Evolutionary conservation across 2,329 filamentous ascomycete species (phyloP).

Genomic region (Fusarium paranaense): DNA sequence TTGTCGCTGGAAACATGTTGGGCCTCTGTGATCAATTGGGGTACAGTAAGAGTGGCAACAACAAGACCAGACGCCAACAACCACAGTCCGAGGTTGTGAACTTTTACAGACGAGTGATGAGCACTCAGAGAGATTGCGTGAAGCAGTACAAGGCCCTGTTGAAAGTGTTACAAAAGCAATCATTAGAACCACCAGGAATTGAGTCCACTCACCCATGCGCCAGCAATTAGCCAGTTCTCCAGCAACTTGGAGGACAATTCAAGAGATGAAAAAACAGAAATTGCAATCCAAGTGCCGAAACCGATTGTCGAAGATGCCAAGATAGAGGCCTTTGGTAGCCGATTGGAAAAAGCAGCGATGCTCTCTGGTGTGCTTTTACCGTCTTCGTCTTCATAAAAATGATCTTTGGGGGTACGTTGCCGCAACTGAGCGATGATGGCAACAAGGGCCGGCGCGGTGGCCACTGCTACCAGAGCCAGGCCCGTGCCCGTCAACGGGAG

Average conservation of each 20-base stretch:
- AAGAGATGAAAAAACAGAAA: conserved; percentile 65
- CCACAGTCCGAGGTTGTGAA: conserved; percentile 66
- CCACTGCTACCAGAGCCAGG: conserved; percentile 50
- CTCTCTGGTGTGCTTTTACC: conserved; percentile 75
- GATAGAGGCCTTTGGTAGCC: conserved; percentile 66
- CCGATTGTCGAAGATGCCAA: conserved; percentile 66
- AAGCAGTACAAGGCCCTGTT: conserved; percentile 62
- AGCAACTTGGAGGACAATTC: conserved; percentile 52
- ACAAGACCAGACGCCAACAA: conserved; percentile 60
- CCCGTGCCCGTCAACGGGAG: conserved; percentile 48
- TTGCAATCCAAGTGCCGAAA: conserved; percentile 65
- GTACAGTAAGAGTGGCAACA: conserved; percentile 56
- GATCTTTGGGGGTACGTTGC: conserved; percentile 52
- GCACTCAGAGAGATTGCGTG: conserved; percentile 64
- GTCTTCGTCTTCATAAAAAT: conserved; percentile 76
- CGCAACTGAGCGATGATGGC: conserved; percentile 51
- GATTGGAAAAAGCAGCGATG: conserved; percentile 71
- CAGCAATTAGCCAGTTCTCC: conserved; percentile 70
- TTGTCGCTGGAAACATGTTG: conserved; percentile 47
- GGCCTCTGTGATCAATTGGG: conserved; percentile 57
- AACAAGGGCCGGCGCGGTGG: conserved; percentile 52
- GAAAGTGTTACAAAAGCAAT: conserved; percentile 5
- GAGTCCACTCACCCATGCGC: conserved; percentile 69
- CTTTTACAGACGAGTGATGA: conserved; percentile 62
- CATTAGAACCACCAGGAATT: not conserved